A percentile compares a stretch with the other conserved stretches of the same genome.
These are phyloP conservation scores for Botrytis squamosa DNA, from an alignment of 2,329 filamentous ascomycete species.

Conservation along the genomic window DNA sequence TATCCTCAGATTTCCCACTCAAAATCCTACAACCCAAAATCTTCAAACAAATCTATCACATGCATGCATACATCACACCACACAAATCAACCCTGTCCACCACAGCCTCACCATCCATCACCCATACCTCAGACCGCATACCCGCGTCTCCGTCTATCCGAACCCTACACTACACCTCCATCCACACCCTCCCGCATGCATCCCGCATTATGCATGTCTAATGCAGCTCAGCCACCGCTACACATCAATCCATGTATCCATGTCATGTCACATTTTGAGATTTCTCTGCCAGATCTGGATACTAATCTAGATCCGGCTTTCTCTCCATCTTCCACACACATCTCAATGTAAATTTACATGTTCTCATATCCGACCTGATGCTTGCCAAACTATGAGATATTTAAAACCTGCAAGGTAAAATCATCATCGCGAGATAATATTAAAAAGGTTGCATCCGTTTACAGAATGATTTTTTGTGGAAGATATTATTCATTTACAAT, in stretches of 20 bases:
- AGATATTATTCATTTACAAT: conserved; percentile 3
- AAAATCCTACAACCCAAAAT: neutral
- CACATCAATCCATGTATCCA: neutral
- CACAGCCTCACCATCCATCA: neutral
- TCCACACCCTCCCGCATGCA: neutral
- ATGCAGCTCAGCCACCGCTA: neutral
- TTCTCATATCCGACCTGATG: neutral
- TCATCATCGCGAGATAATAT: neutral
- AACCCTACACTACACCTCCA: neutral
- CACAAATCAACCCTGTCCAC: neutral
- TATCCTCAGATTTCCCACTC: neutral
- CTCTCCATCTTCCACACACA: neutral
- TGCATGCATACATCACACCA: neutral
- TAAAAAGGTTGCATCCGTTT: neutral
- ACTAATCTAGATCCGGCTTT: neutral
- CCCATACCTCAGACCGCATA: neutral
- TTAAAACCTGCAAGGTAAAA: neutral
- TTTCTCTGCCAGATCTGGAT: neutral
- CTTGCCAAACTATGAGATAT: neutral
- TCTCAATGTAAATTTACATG: neutral
- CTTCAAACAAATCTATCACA: neutral
- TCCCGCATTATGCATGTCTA: neutral
- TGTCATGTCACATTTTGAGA: neutral
- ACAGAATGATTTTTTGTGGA: neutral
- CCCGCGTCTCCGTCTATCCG: neutral